Evolutionary conservation across 306 rosid species (phyloP).

Genomic region (Sphenostylis stenocarpa): DNA sequence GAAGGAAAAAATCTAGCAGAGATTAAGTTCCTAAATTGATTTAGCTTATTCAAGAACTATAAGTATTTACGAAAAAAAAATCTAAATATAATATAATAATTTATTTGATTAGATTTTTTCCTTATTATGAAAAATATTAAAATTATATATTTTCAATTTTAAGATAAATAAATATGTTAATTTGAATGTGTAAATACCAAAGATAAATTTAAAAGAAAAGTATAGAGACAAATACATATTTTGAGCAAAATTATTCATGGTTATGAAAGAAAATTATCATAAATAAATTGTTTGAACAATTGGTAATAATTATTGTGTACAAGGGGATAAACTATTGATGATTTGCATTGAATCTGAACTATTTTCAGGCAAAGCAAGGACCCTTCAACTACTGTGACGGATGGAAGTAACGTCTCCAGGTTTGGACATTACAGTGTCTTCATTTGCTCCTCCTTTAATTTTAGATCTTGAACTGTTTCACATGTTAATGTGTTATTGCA

Average conservation of each 20-base stretch:
- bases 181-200: too few relatives aligned
- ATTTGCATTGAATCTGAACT: neutral
- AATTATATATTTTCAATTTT: too few relatives aligned
- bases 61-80: too few relatives aligned
- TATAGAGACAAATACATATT: too few relatives aligned
- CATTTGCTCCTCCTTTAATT: neutral
- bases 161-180: too few relatives aligned
- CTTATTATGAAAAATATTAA: too few relatives aligned
- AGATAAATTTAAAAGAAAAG: too few relatives aligned
- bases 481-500: neutral
- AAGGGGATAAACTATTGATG: neutral
- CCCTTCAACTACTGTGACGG: rapidly evolving
- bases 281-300: neutral
- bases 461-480: neutral
- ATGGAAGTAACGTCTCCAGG: neutral
- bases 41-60: neutral
- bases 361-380: neutral
- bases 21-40: neutral
- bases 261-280: too few relatives aligned
- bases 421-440: neutral
- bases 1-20: too few relatives aligned
- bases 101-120: too few relatives aligned
- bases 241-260: too few relatives aligned
- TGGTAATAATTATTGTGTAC: neutral
- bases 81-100: too few relatives aligned